Evolutionary conservation across 257 asterid species (phyloP), one percentile per base, ranked within the genome.

Genomic region (Nicotiana knightiana): DNA sequence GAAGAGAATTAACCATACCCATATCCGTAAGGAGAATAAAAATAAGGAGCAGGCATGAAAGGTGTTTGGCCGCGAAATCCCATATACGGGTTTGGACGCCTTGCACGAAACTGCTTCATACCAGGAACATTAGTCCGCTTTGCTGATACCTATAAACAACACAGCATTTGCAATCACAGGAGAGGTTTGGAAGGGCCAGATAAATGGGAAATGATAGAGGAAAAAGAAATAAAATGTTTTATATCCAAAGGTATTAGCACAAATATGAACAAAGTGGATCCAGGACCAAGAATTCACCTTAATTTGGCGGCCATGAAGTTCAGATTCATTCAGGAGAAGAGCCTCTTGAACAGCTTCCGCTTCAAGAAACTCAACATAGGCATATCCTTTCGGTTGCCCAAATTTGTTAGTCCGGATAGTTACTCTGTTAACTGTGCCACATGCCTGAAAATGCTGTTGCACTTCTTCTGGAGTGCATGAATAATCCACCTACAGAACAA

Each of bases 301-400:
- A 87, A 92, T 84, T 65, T 89, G 97, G 75, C 97, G 97, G 32
- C 97, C 95, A 63, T 93, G 97, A 82, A 93, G 97, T 88, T 93
- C 95, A 35, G 95, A 89, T 80, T 92, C 97, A 84, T 92, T 91
- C 54, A 93, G 89, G 81, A 84, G 91, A 87, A 92, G 76, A 77
- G 97, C 93, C 84, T 92, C 95, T 77, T 93, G 95, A 66, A 91
- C 89, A 65, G 97, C 91, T 88, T 92, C 97, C 26, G 89, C n/a
- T 87, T 92, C 97, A 78, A 93, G 88, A 86, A 93, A 93, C 83
- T 93, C 97, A 57, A 92, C 95, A 85, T 92, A 92, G 61, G 95
- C 97, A 83, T 89, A 93, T 51, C 97, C 97, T 86, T 93, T 93
- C 46, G 97, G 97, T 85, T 92, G 97, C 58, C 97, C 95, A 83